Evolutionary conservation across 345 rosid genomes (phyloP), one percentile per base, ranked within the genome.

Genomic region (Fremontodendron californicum): DNA sequence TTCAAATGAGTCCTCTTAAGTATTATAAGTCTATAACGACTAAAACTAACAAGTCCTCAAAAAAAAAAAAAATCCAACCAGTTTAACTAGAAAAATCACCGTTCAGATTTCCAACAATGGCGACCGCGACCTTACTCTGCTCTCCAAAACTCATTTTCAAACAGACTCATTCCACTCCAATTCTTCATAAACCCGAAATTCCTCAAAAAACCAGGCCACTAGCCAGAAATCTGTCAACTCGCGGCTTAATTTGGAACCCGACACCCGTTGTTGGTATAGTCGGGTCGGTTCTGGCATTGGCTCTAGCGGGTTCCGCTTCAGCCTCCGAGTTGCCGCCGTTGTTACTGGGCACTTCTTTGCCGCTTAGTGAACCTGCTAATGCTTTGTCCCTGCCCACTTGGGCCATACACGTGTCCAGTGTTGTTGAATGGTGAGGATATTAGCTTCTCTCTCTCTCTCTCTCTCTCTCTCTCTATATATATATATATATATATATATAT

Each of bases 311-410:
- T 42, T 85, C 90, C 21, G 84, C 90, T 35, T 88, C 89, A 27
- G 94, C 95, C 58, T 55, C 84, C 4, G 86, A 76, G 23, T 78
- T 89, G 29, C 81, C 86, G 31, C 70, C 84, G 65, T 66, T 88
- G 67, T 51, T 84, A 68, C 77, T 90, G 49, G 89, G 81, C 69
- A 73, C 75, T 42, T 75, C 86, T 57, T 75, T 82, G 57, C 89
- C 86, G 72, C 84, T 91, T 62, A 86, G 77, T 63, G 99, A 95
- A 75, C 98, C 99, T 3, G 85, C 93, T 81, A 90, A 93, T 75
- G 98, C 97, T 7, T 80, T 96, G 62, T 96, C 97, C 78, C 82
- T 92, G 84, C 99, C 99, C 51, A 92, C 98, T 35, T 95, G 99
- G 98, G 91, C 93, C 1, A 77, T 92, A n/a, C 97, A 95, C 57